Base-by-base conservation (phyloP, 75 land plant genomes). In the Pseudotsuga menziesii region DNA sequence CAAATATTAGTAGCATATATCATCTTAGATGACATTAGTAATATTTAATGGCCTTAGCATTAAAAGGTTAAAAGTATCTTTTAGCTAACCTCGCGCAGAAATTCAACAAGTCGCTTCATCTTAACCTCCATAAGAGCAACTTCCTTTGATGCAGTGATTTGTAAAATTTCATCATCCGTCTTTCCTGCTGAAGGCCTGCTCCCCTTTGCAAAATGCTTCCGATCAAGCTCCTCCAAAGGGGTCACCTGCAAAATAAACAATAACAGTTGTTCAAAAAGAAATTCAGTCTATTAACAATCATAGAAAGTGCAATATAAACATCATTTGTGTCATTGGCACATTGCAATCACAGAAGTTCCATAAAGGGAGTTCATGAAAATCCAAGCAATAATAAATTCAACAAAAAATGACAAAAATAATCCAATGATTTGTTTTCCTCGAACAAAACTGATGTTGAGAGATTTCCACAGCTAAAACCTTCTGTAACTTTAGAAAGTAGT, bases 161-260 rank as follows among this genome's bases (percentile, higher is more conserved):
- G 84, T 13, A 72, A 57, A 72, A 83, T 77, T 22, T 78, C 76
- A 57, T 81, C 56, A 62, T 26, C 63, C 20, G 78, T 78, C 83
- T 85, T 89, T 73, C 85, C 83, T 48, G 73, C 82, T 32, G 72
- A 56, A 16, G 66, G 69, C 41, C 78, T 85, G 3, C 76, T 73
- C 5, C 93, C 89, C 83, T 96, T 96, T 1, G 89, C 89, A 88
- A 97, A 97, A 87, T 94, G 98, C 77, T 97, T 97, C 27, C 82
- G 85, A 77, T 97, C 99, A 78, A 97, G 82, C 80, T 94, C 76
- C 44, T 92, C 98, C 61, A 97, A 84, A 55, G 99, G 93, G 14
- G 91, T 90, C 56, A 85, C 25, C 98, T 95, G 86, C 76, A 78
- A 61, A 61, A 20, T n/a, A 20, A 41, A 36, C 52, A 76, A 36